A percentile compares a stretch with the other conserved stretches of the same genome.
These are phyloP conservation scores for Lentinula sp. DNA, from an alignment of 768 basidiomycete genomes.

Conservation along the genomic window DNA sequence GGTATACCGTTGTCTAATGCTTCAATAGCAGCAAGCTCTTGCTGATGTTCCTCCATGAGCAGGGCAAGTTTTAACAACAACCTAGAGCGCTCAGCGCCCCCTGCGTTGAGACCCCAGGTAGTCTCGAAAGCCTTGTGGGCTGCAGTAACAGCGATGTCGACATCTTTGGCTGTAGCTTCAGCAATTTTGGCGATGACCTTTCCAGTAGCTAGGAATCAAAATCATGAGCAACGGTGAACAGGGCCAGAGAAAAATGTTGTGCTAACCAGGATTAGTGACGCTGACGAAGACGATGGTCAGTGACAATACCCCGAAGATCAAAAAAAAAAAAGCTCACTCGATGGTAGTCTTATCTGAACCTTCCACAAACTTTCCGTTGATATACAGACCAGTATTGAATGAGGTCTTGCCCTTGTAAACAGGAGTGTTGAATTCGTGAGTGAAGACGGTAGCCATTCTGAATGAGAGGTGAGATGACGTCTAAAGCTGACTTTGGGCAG, in stretches of 20 bases:
- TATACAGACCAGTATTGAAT: constrained; percentile 59
- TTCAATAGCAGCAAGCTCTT: constrained; percentile 41
- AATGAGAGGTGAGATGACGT: not conserved
- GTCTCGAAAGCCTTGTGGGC: constrained; percentile 39
- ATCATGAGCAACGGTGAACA: constrained; percentile 1
- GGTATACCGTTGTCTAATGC: constrained; percentile 31
- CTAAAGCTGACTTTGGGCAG: not conserved
- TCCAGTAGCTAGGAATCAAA: constrained; percentile 41
- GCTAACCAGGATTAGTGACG: constrained; percentile 40
- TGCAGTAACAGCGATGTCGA: constrained; percentile 58
- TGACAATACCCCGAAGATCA: constrained; percentile 17
- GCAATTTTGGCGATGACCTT: constrained; percentile 44
- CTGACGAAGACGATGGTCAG: constrained; percentile 20
- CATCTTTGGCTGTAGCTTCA: constrained; percentile 50
- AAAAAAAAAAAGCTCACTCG: constrained; percentile 39
- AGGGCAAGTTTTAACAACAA: constrained; percentile 40
- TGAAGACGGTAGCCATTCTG: not conserved
- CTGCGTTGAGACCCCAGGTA: constrained; percentile 36
- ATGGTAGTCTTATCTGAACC: constrained; percentile 50
- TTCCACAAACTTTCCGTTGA: constrained; percentile 61
- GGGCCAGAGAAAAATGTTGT: no score
- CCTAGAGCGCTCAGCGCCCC: constrained; percentile 27
- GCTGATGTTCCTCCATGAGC: constrained; percentile 37
- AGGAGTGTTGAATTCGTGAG: constrained; percentile 28
- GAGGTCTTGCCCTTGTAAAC: constrained; percentile 38